Evolutionary conservation across 495 filamentous ascomycete genomes (phyloP).

Genomic region (Talaromyces stipitatus): DNA sequence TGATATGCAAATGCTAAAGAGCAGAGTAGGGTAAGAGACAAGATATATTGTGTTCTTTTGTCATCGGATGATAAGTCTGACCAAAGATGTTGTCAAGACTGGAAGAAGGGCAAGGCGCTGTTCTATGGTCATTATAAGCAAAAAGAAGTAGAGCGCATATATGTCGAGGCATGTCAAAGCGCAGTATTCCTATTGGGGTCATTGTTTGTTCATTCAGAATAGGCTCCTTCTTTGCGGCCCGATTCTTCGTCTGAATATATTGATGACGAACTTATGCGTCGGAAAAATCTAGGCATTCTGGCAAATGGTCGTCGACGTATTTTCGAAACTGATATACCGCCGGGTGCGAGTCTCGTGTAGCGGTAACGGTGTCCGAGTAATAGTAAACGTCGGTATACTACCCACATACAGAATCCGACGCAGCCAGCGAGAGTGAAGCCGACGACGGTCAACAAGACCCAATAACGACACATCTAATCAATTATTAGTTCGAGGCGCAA

Average conservation of each 20-base stretch:
- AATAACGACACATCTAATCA: conserved; percentile 57
- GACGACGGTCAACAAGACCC: conserved; percentile 59
- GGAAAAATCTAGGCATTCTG: conserved; percentile 31
- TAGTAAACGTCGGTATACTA: conserved; percentile 42
- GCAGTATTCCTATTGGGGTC: background rate
- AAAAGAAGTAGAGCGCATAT: background rate
- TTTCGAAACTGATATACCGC: conserved; percentile 22
- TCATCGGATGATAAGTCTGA: background rate
- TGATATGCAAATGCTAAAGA: conserved; percentile 1
- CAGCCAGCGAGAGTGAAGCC: conserved; percentile 55
- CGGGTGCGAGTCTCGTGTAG: conserved; percentile 27
- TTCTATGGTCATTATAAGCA: conserved; percentile 1
- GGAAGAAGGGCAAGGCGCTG: background rate
- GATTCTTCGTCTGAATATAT: conserved; percentile 36
- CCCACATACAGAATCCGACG: conserved; percentile 51
- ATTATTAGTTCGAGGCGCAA: background rate
- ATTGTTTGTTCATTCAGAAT: conserved; percentile 27
- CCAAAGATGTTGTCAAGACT: background rate
- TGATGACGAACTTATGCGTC: conserved; percentile 35
- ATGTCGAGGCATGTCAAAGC: too few species aligned
- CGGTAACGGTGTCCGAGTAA: conserved; percentile 39
- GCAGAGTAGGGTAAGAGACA: background rate
- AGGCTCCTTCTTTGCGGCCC: conserved; percentile 28
- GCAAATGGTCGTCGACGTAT: conserved; percentile 27
- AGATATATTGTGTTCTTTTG: too few species aligned